Percentiles rank a stretch among this genome's conserved stretches.
These are phyloP conservation scores for Arthrobotrys iridis DNA, from an alignment of 2,329 filamentous ascomycete genomes.

Conservation along the genomic window DNA sequence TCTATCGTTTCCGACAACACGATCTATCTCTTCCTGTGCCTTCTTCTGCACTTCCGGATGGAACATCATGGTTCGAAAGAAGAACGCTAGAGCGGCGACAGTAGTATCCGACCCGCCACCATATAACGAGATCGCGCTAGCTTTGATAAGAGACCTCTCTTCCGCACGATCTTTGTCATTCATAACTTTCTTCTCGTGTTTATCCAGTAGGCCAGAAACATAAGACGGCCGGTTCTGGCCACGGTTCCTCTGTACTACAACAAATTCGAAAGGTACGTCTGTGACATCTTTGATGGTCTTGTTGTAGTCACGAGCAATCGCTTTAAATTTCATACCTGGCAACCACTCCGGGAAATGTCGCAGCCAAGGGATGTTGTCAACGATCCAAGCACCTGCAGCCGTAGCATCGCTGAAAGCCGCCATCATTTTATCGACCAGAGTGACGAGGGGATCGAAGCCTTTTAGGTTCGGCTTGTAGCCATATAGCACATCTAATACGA, in stretches of 20 bases:
- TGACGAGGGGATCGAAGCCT: slow-evolving; percentile 63
- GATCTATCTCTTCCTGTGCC: slow-evolving; percentile 66
- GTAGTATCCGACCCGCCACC: slow-evolving; percentile 65
- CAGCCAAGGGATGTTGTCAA: slow-evolving; percentile 64
- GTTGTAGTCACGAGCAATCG: slow-evolving; percentile 61
- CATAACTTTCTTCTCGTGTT: slow-evolving; percentile 14
- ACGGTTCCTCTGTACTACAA: slow-evolving; percentile 6
- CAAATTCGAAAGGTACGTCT: slow-evolving; percentile 28
- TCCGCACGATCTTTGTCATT: slow-evolving; percentile 10
- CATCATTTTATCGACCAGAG: slow-evolving; percentile 62
- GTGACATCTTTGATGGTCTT: slow-evolving; percentile 47
- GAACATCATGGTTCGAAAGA: slow-evolving; percentile 66
- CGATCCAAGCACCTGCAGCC: slow-evolving; percentile 63
- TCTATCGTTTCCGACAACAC: slow-evolving; percentile 65
- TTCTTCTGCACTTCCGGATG: slow-evolving; percentile 64
- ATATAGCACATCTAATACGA: slow-evolving; percentile 64
- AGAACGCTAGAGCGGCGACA: slow-evolving; percentile 62
- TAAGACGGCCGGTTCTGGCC: slow-evolving; percentile 27
- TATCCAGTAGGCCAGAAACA: slow-evolving; percentile 39
- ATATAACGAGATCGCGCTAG: slow-evolving; percentile 62
- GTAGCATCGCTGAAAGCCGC: slow-evolving; percentile 62
- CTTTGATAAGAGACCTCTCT: slow-evolving; percentile 26
- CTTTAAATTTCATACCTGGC: slow-evolving; percentile 64
- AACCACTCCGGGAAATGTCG: slow-evolving; percentile 64
- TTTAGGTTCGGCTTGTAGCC: slow-evolving; percentile 64